Evolutionary conservation across 2,329 filamentous ascomycete species (phyloP).

Genomic region (Orbilia javanica): DNA sequence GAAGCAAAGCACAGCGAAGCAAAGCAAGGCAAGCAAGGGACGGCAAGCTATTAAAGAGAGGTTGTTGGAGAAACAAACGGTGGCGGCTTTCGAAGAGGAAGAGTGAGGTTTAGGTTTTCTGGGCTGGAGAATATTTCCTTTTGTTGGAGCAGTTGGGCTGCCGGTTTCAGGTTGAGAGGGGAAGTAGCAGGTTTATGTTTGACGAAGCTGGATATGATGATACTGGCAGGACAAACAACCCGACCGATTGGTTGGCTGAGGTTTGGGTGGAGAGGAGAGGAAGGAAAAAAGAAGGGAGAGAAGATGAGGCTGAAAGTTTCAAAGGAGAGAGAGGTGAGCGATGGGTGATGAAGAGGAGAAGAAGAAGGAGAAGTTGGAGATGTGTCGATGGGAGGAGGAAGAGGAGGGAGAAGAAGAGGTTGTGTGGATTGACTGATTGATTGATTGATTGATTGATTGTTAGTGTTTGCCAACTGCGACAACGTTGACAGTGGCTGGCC

Average conservation of each 20-base stretch:
- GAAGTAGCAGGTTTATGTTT: slow-evolving; percentile 26
- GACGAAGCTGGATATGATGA: slow-evolving; percentile 31
- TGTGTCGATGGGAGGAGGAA: background rate
- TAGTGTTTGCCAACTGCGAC: slow-evolving; percentile 21
- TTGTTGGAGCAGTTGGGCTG: slow-evolving; percentile 32
- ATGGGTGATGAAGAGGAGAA: background rate
- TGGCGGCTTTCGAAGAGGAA: slow-evolving; percentile 39
- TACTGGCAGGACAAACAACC: slow-evolving; percentile 8
- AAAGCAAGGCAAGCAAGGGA: slow-evolving; percentile 39
- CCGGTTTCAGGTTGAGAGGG: slow-evolving; percentile 57
- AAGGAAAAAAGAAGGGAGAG: background rate
- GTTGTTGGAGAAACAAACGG: slow-evolving; percentile 10
- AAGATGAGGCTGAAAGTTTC: background rate
- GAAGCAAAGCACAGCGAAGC: slow-evolving; percentile 24
- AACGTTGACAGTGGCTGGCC: slow-evolving; percentile 1
- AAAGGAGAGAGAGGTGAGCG: background rate
- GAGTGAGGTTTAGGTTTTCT: background rate
- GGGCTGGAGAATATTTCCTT: slow-evolving; percentile 4
- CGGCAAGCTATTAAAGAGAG: slow-evolving; percentile 33
- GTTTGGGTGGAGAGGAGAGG: background rate
- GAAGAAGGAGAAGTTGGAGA: too few relatives aligned
- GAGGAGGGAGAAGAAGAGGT: too few relatives aligned
- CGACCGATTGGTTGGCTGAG: background rate
- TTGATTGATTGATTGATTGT: too few relatives aligned
- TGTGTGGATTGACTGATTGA: too few relatives aligned